Evolutionary conservation across 805 yeast genomes (phyloP).

Genomic region (Torulaspora indica): DNA sequence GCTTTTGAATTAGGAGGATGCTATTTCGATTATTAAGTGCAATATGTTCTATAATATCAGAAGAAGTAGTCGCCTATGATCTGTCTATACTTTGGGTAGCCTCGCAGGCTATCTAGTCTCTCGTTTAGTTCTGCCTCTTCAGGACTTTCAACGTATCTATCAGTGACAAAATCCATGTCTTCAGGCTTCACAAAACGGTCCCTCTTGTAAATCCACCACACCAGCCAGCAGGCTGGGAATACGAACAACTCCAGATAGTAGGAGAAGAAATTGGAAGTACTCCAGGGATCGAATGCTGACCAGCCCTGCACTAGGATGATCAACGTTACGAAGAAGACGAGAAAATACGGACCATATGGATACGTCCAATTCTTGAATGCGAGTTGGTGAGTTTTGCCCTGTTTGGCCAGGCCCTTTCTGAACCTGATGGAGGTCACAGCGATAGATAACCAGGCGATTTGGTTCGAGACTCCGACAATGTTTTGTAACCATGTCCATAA

Average conservation of each 20-base stretch:
- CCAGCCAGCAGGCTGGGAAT: conserved; percentile 42
- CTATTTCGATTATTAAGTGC: neutral
- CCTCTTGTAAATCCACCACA: conserved; percentile 42
- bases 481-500: conserved; percentile 51
- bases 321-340: conserved; percentile 40
- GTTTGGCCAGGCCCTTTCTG: conserved; percentile 43
- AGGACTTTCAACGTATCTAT: conserved; percentile 45
- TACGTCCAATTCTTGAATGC: conserved; percentile 47
- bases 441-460: conserved; percentile 48
- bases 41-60: neutral
- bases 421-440: conserved; percentile 48
- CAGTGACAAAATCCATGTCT: conserved; percentile 53
- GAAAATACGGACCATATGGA: conserved; percentile 48
- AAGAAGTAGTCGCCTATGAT: conserved; percentile 19
- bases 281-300: conserved; percentile 47
- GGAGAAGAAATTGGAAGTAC: conserved; percentile 40
- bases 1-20: no score
- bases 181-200: conserved; percentile 42
- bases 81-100: conserved; percentile 42
- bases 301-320: conserved; percentile 53
- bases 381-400: conserved; percentile 42
- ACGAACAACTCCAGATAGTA: conserved; percentile 45
- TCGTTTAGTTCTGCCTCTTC: conserved; percentile 44
- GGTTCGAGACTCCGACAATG: conserved; percentile 51
- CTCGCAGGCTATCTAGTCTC: conserved; percentile 39